phyloP scores from a whole-genome alignment of 2,329 filamentous ascomycete genomes.

The Arthrobotrys iridis region DNA sequence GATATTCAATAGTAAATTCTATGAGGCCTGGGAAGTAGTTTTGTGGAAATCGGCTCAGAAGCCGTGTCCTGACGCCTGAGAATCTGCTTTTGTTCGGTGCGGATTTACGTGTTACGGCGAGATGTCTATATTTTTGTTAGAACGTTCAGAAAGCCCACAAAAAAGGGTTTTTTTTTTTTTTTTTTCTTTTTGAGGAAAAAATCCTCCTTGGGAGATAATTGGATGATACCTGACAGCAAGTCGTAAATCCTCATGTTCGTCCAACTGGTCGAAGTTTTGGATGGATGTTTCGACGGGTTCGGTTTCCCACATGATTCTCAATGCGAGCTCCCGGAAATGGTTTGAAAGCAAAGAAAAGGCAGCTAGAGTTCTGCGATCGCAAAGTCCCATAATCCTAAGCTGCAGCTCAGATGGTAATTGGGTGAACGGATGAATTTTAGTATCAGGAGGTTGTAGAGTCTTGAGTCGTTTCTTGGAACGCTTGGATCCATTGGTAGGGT shows the following conservation, averaged over 20 bases:
- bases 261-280: slow-evolving; percentile 28
- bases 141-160: background rate
- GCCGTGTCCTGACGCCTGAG: slow-evolving; percentile 9
- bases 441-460: background rate
- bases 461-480: slow-evolving; percentile 1
- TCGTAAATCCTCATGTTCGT: slow-evolving; percentile 42
- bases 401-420: slow-evolving; percentile 29
- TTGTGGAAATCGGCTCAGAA: slow-evolving; percentile 9
- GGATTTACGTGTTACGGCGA: slow-evolving; percentile 8
- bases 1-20: slow-evolving; percentile 27
- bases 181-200: background rate
- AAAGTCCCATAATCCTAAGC: slow-evolving; percentile 25
- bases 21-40: slow-evolving; percentile 27
- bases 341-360: slow-evolving; percentile 20
- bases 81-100: slow-evolving; percentile 11
- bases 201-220: too few relatives aligned
- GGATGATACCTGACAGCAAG: slow-evolving; percentile 29
- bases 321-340: slow-evolving; percentile 25
- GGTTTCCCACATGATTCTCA: slow-evolving; percentile 34
- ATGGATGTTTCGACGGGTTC: slow-evolving; percentile 10
- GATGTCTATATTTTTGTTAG: slow-evolving; percentile 12
- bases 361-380: slow-evolving; percentile 14
- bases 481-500: background rate
- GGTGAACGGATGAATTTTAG: slow-evolving; percentile 9
- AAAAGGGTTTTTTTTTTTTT: background rate